Evolutionary conservation across 345 rosid species (phyloP).

Genomic region (Rhodamnia argentea): DNA sequence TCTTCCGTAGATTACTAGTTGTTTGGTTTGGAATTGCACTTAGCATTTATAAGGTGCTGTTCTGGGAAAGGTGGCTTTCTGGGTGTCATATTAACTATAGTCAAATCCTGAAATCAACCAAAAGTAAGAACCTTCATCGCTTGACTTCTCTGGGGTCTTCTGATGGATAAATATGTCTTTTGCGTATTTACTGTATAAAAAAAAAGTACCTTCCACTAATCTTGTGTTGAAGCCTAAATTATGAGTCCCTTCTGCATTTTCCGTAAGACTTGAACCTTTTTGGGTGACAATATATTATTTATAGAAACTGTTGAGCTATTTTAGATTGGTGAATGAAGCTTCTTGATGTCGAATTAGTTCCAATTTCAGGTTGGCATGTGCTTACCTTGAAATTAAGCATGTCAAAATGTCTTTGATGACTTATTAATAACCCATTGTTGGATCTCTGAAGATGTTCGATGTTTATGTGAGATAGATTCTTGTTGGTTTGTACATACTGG

Average conservation of each 20-base stretch:
- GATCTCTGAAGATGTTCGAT: not conserved
- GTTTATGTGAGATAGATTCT: not conserved
- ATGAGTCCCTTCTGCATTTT: not conserved
- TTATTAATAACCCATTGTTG: not conserved
- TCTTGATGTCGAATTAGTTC: not conserved
- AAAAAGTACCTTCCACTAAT: not conserved
- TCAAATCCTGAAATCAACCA: not conserved
- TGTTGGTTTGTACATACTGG: not conserved
- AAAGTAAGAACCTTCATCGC: not conserved
- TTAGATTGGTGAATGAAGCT: not conserved
- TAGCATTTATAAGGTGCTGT: not conserved
- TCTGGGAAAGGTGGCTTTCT: not conserved
- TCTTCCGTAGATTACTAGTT: not conserved
- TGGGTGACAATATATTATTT: not conserved
- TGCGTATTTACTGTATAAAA: not conserved
- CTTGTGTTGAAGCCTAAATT: not conserved
- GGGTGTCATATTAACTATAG: not conserved
- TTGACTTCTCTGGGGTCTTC: not conserved
- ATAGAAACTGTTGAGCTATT: not conserved
- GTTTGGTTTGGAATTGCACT: not conserved
- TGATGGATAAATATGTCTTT: not conserved
- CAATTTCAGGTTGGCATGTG: not conserved
- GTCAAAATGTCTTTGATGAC: not conserved
- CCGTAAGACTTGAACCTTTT: not conserved
- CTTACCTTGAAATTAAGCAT: not conserved